phyloP scores from a whole-genome alignment of 2,329 filamentous ascomycete genomes.

The Polytolypa hystricis region DNA sequence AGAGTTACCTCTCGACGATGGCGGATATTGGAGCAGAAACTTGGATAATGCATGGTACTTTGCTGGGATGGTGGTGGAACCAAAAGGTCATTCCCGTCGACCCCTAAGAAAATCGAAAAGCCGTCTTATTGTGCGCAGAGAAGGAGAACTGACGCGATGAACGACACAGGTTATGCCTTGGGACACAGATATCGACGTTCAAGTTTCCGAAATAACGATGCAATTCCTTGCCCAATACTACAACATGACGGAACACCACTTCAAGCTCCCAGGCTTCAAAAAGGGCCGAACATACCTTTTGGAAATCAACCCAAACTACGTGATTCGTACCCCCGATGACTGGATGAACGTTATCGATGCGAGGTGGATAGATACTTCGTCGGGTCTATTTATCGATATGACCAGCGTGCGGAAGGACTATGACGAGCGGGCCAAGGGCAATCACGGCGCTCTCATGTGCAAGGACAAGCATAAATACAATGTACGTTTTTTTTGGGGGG shows the following conservation, averaged over 20 bases:
- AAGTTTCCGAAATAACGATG: constrained; percentile 45
- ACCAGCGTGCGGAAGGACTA: constrained; percentile 43
- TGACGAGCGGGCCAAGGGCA: constrained; percentile 26
- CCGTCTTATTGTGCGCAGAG: constrained; percentile 1
- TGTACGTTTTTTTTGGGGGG: constrained; percentile 16
- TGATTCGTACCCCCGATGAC: constrained; percentile 35
- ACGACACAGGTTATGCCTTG: constrained; percentile 43
- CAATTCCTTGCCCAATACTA: constrained; percentile 47
- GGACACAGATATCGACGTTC: constrained; percentile 51
- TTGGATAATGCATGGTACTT: constrained; percentile 53
- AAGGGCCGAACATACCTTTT: constrained; percentile 40
- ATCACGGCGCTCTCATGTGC: constrained; percentile 38
- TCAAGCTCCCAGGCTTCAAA: constrained; percentile 26
- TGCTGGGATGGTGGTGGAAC: constrained; percentile 55
- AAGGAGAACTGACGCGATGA: no score
- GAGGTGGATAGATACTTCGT: constrained; percentile 49
- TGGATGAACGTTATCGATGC: constrained; percentile 47
- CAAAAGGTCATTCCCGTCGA: constrained; percentile 33
- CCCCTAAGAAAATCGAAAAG: no score
- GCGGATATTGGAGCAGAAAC: constrained; percentile 45
- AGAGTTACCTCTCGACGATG: constrained; percentile 48
- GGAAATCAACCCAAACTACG: constrained; percentile 49
- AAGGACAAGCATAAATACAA: constrained; percentile 48
- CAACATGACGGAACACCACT: constrained; percentile 51
- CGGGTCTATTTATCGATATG: constrained; percentile 52